These are phyloP conservation scores for Triticum monococcum DNA, from an alignment of 176 grass and related monocot species.

Conservation along the genomic window DNA sequence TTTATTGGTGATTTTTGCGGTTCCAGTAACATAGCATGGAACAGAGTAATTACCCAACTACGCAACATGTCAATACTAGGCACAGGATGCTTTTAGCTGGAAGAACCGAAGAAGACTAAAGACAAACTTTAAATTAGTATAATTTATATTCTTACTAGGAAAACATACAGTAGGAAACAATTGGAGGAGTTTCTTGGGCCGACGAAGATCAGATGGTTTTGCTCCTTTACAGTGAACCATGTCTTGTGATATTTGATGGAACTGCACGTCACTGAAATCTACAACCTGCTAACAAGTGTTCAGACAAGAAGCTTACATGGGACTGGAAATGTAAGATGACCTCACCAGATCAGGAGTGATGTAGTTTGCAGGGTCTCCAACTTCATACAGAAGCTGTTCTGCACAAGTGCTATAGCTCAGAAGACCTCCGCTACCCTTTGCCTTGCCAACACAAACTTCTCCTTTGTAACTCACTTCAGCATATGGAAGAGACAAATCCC, in stretches of 20 bases:
- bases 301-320: conserved; percentile 12
- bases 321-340: conserved; percentile 22
- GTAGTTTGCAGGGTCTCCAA: conserved; percentile 81
- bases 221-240: conserved; percentile 71
- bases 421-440: conserved; percentile 74
- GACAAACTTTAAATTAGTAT: conserved; percentile 18
- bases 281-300: conserved; percentile 58
- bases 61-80: background rate
- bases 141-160: conserved; percentile 23
- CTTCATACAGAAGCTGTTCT: conserved; percentile 92
- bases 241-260: conserved; percentile 65
- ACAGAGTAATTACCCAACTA: background rate
- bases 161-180: conserved; percentile 68
- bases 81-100: background rate
- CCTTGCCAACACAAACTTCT: conserved; percentile 76
- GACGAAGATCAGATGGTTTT: conserved; percentile 56
- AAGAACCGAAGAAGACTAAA: conserved; percentile 20
- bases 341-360: conserved; percentile 96
- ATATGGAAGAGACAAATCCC: conserved; percentile 91
- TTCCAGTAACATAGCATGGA: conserved; percentile 13
- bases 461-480: conserved; percentile 75
- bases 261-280: conserved; percentile 71
- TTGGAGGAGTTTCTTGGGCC: conserved; percentile 73
- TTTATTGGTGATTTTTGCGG: background rate
- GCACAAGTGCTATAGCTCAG: conserved; percentile 70